These are phyloP conservation scores for Cyclostephanos tholiformis DNA, from an alignment of 108 stramenopile species.

Conservation along the genomic window DNA sequence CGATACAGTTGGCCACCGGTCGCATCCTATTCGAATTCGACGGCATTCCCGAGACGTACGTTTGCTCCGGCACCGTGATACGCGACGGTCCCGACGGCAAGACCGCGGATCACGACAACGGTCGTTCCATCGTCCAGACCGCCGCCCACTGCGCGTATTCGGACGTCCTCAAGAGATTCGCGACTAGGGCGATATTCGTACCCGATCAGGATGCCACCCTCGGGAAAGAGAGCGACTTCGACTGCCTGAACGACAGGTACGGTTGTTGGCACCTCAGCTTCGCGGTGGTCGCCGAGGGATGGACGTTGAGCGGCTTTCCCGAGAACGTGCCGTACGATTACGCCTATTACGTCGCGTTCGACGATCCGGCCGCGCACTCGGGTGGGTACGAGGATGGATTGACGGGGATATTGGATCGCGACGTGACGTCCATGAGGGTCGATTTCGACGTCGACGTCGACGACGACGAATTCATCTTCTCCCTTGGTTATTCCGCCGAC, in stretches of 20 bases:
- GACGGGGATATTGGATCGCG: slow-evolving; percentile 20
- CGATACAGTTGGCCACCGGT: slow-evolving; percentile 30
- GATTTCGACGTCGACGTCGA: slow-evolving; percentile 19
- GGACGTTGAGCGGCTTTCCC: slow-evolving; percentile 21
- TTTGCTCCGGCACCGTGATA: slow-evolving; percentile 43
- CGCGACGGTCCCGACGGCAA: slow-evolving; percentile 19
- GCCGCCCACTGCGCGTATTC: slow-evolving; percentile 52
- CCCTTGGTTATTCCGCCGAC: slow-evolving; percentile 34
- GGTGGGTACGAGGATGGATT: slow-evolving; percentile 21
- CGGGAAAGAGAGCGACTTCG: slow-evolving; percentile 23
- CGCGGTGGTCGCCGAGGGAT: slow-evolving; percentile 32
- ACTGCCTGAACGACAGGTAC: slow-evolving; percentile 31
- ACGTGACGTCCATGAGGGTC: slow-evolving; percentile 13
- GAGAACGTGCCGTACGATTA: slow-evolving; percentile 33
- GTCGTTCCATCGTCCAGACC: slow-evolving; percentile 40
- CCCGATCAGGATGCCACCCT: slow-evolving; percentile 26
- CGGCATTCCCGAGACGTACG: slow-evolving; percentile 22
- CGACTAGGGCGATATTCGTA: slow-evolving; percentile 32
- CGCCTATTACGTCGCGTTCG: slow-evolving; percentile 22
- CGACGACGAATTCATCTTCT: slow-evolving; percentile 9
- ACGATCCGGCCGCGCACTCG: slow-evolving; percentile 18
- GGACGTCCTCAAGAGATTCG: slow-evolving; percentile 40
- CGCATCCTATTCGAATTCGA: slow-evolving; percentile 43
- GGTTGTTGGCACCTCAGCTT: slow-evolving; percentile 38
- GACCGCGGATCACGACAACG: slow-evolving; percentile 5